phyloP scores from a whole-genome alignment of 2,329 filamentous ascomycete genomes.

The Exophiala sp. region DNA sequence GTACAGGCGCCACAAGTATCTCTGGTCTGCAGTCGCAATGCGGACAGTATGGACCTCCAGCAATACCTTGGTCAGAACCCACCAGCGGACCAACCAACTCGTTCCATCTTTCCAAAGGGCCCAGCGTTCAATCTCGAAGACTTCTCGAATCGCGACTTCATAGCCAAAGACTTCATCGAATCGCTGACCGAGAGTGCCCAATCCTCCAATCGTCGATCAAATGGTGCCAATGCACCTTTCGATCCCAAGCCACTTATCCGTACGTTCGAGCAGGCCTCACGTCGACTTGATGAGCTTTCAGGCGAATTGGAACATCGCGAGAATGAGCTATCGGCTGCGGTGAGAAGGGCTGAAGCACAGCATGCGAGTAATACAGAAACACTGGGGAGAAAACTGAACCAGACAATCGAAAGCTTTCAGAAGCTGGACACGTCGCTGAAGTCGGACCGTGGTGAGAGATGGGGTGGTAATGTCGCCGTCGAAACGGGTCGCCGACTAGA shows the following conservation, averaged over 20 bases:
- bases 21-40: not conserved
- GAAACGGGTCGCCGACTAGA: constrained; percentile 92
- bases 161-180: constrained; percentile 97
- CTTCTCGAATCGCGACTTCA: constrained; percentile 87
- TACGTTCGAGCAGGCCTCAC: constrained; percentile 74
- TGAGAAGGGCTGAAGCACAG: constrained; percentile 84
- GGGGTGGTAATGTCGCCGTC: constrained; percentile 82
- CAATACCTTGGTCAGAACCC: constrained; percentile 11
- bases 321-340: constrained; percentile 84
- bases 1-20: not conserved
- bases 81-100: constrained; percentile 38
- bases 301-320: constrained; percentile 87
- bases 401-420: constrained; percentile 89
- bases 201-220: constrained; percentile 73
- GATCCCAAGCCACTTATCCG: constrained; percentile 96
- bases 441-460: constrained; percentile 30
- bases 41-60: constrained; percentile 16
- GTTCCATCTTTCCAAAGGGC: constrained; percentile 71
- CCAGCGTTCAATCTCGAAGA: constrained; percentile 85
- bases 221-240: constrained; percentile 56
- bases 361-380: constrained; percentile 89
- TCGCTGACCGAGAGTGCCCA: constrained; percentile 80
- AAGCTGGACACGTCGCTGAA: constrained; percentile 81
- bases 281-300: constrained; percentile 49
- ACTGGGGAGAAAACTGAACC: constrained; percentile 81